A percentile compares a stretch with the other conserved stretches of the same genome.
phyloP scores from a whole-genome alignment of 495 filamentous ascomycete species.

The Tetracladium setigerum region DNA sequence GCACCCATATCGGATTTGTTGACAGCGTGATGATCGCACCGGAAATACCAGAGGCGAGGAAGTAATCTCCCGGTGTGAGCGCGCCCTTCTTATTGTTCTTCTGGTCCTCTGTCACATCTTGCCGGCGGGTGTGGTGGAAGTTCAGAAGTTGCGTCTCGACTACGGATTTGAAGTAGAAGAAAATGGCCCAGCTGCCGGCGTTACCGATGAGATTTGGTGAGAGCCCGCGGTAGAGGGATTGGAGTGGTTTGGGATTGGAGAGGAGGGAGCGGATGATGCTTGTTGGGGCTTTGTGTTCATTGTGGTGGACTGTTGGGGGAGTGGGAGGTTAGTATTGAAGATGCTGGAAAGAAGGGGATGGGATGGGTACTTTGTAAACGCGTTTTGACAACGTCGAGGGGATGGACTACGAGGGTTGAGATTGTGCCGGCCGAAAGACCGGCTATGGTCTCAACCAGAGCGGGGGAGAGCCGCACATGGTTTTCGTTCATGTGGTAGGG shows the following conservation, averaged over 20 bases:
- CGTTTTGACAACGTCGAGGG: conserved; percentile 92
- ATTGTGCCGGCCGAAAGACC: conserved; percentile 84
- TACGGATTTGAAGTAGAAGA: conserved; percentile 63
- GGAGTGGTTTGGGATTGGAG: conserved; percentile 36
- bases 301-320: conserved; percentile 18
- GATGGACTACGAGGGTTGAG: conserved; percentile 75
- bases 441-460: conserved; percentile 80
- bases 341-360: neutral
- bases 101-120: neutral
- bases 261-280: conserved; percentile 37
- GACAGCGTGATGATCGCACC: conserved; percentile 67
- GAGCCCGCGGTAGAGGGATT: conserved; percentile 79
- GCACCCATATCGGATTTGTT: conserved; percentile 97
- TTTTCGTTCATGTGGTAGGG: conserved; percentile 20
- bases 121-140: conserved; percentile 9
- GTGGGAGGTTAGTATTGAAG: conserved; percentile 1
- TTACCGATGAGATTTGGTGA: conserved; percentile 89
- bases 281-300: conserved; percentile 23
- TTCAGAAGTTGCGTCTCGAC: conserved; percentile 27
- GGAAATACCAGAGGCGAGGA: conserved; percentile 69
- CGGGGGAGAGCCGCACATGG: conserved; percentile 37
- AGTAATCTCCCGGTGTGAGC: conserved; percentile 66
- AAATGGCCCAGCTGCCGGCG: conserved; percentile 82
- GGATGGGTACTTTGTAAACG: conserved; percentile 69
- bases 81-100: neutral